Evolutionary conservation across 2,329 filamentous ascomycete species (phyloP).

Genomic region (Pseudogymnoascus sp.): DNA sequence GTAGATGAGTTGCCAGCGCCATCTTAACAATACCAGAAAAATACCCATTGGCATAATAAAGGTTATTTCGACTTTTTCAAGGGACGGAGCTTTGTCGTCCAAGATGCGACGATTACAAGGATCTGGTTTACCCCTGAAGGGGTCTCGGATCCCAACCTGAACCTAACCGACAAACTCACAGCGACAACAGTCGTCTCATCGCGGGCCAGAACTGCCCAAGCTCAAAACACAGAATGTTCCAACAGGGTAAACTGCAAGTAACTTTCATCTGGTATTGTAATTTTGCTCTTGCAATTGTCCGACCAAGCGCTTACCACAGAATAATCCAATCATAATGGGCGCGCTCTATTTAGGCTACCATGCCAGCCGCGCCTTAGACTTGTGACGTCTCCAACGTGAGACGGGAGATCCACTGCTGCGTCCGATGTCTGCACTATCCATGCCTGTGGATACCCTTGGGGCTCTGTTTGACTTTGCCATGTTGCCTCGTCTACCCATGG

Average conservation of each 20-base stretch:
- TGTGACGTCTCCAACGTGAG: conserved; percentile 5
- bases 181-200: conserved; percentile 4
- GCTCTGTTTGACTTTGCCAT: conserved; percentile 4
- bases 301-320: neutral
- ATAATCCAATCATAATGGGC: neutral
- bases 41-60: neutral
- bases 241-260: neutral
- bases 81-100: neutral
- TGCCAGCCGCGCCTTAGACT: neutral
- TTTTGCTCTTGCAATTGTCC: neutral
- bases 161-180: neutral
- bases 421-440: conserved; percentile 3
- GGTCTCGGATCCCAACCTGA: conserved; percentile 2
- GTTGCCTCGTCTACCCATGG: neutral
- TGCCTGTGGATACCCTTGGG: neutral
- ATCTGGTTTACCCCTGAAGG: neutral
- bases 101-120: conserved; percentile 2
- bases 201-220: neutral
- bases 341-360: neutral
- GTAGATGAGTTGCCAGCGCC: neutral
- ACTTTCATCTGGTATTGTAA: neutral
- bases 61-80: neutral
- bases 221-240: conserved; percentile 4
- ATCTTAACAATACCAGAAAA: neutral
- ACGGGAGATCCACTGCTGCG: conserved; percentile 4